Conservation (phyloP, 345 rosid genomes). For the Eucalyptus fibrosa region DNA sequence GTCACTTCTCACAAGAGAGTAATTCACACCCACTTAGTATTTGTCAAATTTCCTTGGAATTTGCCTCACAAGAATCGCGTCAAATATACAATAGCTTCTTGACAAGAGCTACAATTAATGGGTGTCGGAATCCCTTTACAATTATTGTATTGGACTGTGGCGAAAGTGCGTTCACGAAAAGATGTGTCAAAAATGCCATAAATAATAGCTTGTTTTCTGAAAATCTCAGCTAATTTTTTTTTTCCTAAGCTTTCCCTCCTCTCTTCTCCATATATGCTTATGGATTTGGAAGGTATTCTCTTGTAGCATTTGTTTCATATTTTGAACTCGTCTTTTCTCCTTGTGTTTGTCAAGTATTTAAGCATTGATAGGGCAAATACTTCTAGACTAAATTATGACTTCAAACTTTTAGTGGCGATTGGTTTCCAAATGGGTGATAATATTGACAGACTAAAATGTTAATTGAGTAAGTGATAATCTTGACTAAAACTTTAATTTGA, state of each 20-base stretch:
- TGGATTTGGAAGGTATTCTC: neutral
- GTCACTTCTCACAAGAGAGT: neutral
- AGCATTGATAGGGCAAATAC: neutral
- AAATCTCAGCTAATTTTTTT: neutral
- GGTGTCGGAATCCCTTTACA: neutral
- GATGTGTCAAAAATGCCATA: neutral
- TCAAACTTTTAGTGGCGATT: neutral
- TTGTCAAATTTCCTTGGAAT: neutral
- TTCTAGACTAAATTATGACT: neutral
- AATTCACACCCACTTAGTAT: neutral
- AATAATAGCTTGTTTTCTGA: neutral
- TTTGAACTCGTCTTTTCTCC: neutral
- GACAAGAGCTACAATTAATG: neutral
- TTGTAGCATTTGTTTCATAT: neutral
- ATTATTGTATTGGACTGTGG: neutral
- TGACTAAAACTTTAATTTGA: neutral
- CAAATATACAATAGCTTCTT: neutral
- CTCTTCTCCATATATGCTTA: neutral
- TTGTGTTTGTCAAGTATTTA: neutral
- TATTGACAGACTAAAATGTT: neutral
- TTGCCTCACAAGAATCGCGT: neutral
- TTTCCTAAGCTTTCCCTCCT: neutral
- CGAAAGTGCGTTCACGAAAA: neutral
- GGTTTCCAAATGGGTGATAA: neutral
- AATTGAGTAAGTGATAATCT: neutral